Conservation (phyloP, 2,329 filamentous ascomycete species). For the Daldinia sp. region DNA sequence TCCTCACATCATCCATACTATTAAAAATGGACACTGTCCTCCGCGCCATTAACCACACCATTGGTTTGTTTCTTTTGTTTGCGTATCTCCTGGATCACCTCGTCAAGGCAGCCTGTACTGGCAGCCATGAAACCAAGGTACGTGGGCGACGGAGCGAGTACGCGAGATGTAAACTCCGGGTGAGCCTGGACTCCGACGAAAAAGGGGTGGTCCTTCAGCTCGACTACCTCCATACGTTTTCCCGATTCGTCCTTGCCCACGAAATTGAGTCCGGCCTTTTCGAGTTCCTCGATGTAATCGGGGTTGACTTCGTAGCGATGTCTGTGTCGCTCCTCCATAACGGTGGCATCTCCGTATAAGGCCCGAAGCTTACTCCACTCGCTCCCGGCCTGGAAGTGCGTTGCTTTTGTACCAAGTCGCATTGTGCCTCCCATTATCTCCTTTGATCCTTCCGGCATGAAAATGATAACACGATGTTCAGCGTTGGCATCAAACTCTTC, state of each 20-base stretch:
- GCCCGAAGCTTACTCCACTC: conserved; percentile 84
- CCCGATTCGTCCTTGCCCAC: conserved; percentile 84
- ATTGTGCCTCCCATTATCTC: conserved; percentile 85
- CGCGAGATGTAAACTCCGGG: conserved; percentile 84
- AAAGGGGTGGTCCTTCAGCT: conserved; percentile 85
- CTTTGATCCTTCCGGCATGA: conserved; percentile 82
- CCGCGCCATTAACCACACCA: conserved; percentile 23
- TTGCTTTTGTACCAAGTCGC: conserved; percentile 81
- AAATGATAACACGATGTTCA: conserved; percentile 81
- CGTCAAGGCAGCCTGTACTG: conserved; percentile 73
- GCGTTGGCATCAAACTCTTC: conserved; percentile 68
- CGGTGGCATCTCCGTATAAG: conserved; percentile 72
- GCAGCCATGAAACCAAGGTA: conserved; percentile 90
- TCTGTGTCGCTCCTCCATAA: conserved; percentile 80
- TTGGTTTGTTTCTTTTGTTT: conserved; percentile 26
- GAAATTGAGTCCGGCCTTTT: conserved; percentile 77
- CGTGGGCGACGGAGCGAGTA: conserved; percentile 78
- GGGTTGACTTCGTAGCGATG: conserved; percentile 95
- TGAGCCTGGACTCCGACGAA: conserved; percentile 83
- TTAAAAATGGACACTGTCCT: conserved; percentile 31
- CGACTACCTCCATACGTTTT: conserved; percentile 84
- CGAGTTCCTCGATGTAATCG: conserved; percentile 75
- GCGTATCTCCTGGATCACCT: conserved; percentile 45
- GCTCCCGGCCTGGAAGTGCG: conserved; percentile 78
- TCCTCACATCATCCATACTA: not conserved